Evolutionary conservation across 1,284 basidiomycete genomes (phyloP).

Genomic region (Melampsora americana): DNA sequence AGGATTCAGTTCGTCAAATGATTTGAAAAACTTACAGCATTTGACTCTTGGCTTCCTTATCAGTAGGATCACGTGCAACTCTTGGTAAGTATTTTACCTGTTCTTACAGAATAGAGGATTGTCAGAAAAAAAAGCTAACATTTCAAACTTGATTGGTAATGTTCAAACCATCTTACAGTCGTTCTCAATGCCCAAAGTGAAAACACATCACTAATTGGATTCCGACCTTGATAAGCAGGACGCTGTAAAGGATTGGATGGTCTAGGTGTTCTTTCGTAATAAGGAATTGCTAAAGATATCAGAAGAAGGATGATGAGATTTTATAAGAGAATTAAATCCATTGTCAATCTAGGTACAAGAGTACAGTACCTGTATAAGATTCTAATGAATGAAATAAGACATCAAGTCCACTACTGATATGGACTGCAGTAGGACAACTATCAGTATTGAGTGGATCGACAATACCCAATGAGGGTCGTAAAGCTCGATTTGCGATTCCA

Average conservation of each 20-base stretch:
- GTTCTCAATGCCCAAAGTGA: constrained; percentile 89
- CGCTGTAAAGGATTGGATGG: constrained; percentile 84
- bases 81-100: constrained; percentile 77
- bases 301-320: neutral
- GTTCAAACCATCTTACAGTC: constrained; percentile 58
- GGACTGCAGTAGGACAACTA: constrained; percentile 76
- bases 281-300: constrained; percentile 54
- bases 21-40: constrained; percentile 72
- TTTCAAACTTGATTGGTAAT: neutral
- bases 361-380: constrained; percentile 68
- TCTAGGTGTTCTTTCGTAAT: constrained; percentile 80
- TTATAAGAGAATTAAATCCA: constrained; percentile 60
- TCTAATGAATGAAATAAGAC: constrained; percentile 89
- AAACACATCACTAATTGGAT: constrained; percentile 92
- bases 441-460: constrained; percentile 80
- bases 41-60: constrained; percentile 78
- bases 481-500: constrained; percentile 83
- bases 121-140: neutral
- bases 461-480: constrained; percentile 85
- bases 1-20: too few species aligned
- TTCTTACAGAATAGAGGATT: neutral
- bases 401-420: constrained; percentile 86
- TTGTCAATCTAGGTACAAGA: constrained; percentile 55
- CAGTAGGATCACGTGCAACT: constrained; percentile 71
- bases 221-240: constrained; percentile 89